A percentile compares a stretch with the other conserved stretches of the same genome.
These are phyloP conservation scores for Triticum dicoccoides DNA, from an alignment of 176 grass and related monocot species.

Conservation along the genomic window DNA sequence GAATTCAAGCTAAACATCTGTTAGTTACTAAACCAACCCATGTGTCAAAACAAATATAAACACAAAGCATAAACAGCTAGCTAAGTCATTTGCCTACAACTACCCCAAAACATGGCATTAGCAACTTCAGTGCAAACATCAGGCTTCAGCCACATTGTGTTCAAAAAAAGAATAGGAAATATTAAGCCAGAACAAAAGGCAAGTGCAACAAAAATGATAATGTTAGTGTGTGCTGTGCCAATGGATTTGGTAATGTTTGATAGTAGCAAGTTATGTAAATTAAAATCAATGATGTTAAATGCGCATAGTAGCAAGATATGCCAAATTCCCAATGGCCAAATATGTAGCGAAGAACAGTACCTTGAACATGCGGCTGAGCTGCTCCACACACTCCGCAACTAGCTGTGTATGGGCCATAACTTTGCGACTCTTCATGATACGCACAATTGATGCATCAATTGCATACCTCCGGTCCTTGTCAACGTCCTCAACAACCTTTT, in stretches of 20 bases:
- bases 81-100: background rate
- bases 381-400: slow-evolving; percentile 87
- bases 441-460: slow-evolving; percentile 97
- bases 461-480: slow-evolving; percentile 93
- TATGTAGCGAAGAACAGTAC: slow-evolving; percentile 21
- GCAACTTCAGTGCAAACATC: background rate
- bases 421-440: slow-evolving; percentile 98
- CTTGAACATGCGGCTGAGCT: slow-evolving; percentile 96
- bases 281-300: background rate
- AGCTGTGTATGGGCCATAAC: slow-evolving; percentile 85
- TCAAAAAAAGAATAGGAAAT: background rate
- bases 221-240: background rate
- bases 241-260: background rate
- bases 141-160: background rate
- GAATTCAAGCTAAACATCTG: background rate
- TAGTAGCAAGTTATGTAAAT: background rate
- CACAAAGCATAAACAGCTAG: background rate
- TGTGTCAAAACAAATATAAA: background rate
- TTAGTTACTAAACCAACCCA: background rate
- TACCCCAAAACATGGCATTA: background rate
- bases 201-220: background rate
- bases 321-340: background rate
- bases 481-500: slow-evolving; percentile 96
- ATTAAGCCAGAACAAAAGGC: background rate
- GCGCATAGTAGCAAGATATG: background rate